Evolutionary conservation across 2,329 filamentous ascomycete genomes (phyloP), one percentile per base, ranked within the genome.

Genomic region (Blumeria graminis): DNA sequence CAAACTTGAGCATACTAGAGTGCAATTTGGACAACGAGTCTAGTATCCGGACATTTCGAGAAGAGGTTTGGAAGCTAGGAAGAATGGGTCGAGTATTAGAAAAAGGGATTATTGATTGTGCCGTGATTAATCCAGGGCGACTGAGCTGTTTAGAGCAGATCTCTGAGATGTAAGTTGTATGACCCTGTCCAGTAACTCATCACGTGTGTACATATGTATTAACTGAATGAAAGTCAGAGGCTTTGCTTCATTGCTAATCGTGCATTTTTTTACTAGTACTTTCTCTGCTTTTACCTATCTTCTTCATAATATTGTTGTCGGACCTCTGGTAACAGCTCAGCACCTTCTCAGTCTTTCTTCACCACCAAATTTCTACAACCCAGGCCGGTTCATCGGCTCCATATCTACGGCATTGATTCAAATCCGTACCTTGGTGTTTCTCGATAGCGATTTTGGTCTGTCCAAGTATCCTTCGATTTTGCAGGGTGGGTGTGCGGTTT

Each of bases 401-500:
- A 28, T 28, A 2, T 51, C 48, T 10, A 32, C 52, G 34, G 41
- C 45, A n/a, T 56, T 55, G 8, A 58, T 61, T 51, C 18, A 56
- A 8, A 62, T 65, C 57, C 55, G 57, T 1, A 74, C 70, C 16
- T 69, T 78, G 9, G 68, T 72, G 34, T 75, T 79, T 69, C 77
- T 78, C 65, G 77, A 75, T 10, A 74, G 71, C 16, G 76, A 78
- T 62, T 76, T 73, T 0, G 75, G 74, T 13, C 78, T 76, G 0
- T 68, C 72, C 1, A 65, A 68, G 8, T 64, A 67, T 6, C 78
- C 78, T 57, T 71, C 71, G 11, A 71, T 72, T n/a, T 71, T 72
- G 62, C 75, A 78, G 63, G 76, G 78, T 61, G 75, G 68, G 0
- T 78, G 78, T 58, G 76, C 73, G 0, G 76, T 75, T 10, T 79